Evolutionary conservation across 306 rosid species (phyloP), one percentile per base, ranked within the genome.

Genomic region (Ceratonia siliqua): DNA sequence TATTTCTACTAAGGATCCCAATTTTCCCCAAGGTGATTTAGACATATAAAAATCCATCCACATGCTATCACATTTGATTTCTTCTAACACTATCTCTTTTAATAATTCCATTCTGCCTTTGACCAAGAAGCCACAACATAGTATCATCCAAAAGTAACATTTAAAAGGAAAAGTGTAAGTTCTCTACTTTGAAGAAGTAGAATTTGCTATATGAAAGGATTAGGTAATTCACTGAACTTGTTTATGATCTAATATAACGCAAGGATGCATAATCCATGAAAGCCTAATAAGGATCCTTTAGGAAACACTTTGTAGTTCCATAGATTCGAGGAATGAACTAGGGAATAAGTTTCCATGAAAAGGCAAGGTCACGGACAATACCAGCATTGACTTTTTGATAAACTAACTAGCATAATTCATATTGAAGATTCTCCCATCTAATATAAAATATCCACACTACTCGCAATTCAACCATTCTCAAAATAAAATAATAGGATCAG

Each of bases 11-110:
- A n/a, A n/a, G n/a, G n/a, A n/a, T n/a, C n/a, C n/a, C n/a, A n/a
- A n/a, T n/a, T n/a, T n/a, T 75, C 87, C 73, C 90, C 86, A 68
- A 72, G 85, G 69, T 76, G 79, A 83, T 75, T 81, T 45, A 33
- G 64, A 77, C 49, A 85, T 72, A 73, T 79, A 78, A 59, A 79
- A 67, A 78, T 65, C 79, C 68, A 82, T 64, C 75, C 73, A 81
- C 49, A 63, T 33, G 74, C 64, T 79, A 77, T 77, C 75, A 68
- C 69, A 71, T 76, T 80, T 72, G 70, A 59, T 82, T 82, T 81
- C 85, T 73, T 73, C 94, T 53, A 81, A 78, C 35, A 81, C 78
- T 72, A 82, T 59, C 30, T 74, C 72, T 88, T 81, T 17, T 64
- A 59, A 76, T 59, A 81, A 53, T 66, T 75, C 66, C 81, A 79